A percentile compares a stretch with the other conserved stretches of the same genome.
phyloP scores from a whole-genome alignment of 2,329 filamentous ascomycete species.

The Colletotrichum tofieldiae region DNA sequence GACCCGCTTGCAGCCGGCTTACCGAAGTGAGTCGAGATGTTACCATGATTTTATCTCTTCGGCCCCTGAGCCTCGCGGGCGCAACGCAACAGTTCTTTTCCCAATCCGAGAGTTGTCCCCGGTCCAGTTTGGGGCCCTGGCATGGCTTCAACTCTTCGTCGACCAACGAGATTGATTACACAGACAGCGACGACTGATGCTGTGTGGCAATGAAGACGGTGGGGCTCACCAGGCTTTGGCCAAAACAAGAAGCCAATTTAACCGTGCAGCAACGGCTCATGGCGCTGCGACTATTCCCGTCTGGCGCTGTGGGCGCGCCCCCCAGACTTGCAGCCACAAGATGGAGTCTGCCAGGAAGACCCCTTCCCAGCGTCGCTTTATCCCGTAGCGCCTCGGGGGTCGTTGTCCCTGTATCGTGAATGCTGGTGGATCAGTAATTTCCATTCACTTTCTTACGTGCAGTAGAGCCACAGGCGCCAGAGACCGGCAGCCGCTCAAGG shows the following conservation, averaged over 20 bases:
- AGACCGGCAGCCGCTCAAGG: slow-evolving; percentile 23
- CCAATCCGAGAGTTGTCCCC: slow-evolving; percentile 17
- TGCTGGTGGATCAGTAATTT: slow-evolving; percentile 36
- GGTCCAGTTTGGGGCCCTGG: neutral
- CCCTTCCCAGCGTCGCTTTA: slow-evolving; percentile 32
- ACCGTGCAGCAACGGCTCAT: slow-evolving; percentile 16
- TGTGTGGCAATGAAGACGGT: slow-evolving; percentile 1
- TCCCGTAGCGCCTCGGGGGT: slow-evolving; percentile 33
- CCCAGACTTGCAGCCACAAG: slow-evolving; percentile 13
- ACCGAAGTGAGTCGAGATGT: slow-evolving; percentile 10
- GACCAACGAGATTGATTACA: slow-evolving; percentile 7
- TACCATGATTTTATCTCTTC: neutral
- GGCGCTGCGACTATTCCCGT: slow-evolving; percentile 17
- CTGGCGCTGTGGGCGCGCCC: slow-evolving; percentile 7
- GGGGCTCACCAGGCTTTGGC: neutral
- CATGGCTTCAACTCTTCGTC: neutral
- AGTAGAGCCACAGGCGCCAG: slow-evolving; percentile 25
- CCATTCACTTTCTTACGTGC: slow-evolving; percentile 17
- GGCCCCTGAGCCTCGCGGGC: slow-evolving; percentile 26
- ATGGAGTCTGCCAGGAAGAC: slow-evolving; percentile 8
- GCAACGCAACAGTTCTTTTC: slow-evolving; percentile 22
- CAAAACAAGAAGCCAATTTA: slow-evolving; percentile 34
- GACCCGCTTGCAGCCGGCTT: slow-evolving; percentile 15
- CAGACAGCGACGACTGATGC: neutral
- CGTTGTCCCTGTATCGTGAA: slow-evolving; percentile 18